Evolutionary conservation across 805 yeast species (phyloP).

Genomic region (Isabelozyma heimii): DNA sequence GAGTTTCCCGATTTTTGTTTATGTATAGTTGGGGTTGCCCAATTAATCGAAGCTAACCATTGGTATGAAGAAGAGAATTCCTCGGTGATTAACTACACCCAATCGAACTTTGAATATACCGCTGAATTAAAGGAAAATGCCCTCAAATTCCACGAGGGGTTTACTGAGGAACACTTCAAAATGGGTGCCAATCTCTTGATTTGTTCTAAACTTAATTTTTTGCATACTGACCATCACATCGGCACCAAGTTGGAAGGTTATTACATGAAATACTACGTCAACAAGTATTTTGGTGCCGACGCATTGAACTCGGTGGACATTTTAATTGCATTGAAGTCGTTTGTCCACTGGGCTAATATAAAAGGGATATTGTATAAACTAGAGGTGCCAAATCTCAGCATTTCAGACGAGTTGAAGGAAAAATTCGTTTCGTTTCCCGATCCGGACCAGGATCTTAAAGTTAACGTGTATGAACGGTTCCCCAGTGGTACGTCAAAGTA

Average conservation of each 20-base stretch:
- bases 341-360: slow-evolving; percentile 55
- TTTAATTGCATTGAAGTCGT: slow-evolving; percentile 47
- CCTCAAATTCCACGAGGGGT: slow-evolving; percentile 24
- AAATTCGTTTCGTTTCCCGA: slow-evolving; percentile 41
- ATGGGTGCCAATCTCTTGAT: slow-evolving; percentile 43
- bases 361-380: slow-evolving; percentile 45
- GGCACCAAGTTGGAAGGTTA: slow-evolving; percentile 49
- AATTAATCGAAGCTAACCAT: slow-evolving; percentile 44
- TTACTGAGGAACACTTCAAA: slow-evolving; percentile 32
- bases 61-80: slow-evolving; percentile 51
- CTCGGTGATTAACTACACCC: slow-evolving; percentile 34
- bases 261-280: slow-evolving; percentile 37
- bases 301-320: slow-evolving; percentile 40
- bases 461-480: slow-evolving; percentile 41
- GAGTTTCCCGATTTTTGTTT: slow-evolving; percentile 43
- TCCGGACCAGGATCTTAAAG: slow-evolving; percentile 37
- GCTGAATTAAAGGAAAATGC: slow-evolving; percentile 26
- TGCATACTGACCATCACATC: slow-evolving; percentile 56
- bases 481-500: slow-evolving; percentile 55
- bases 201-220: slow-evolving; percentile 49
- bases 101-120: slow-evolving; percentile 30
- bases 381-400: slow-evolving; percentile 34
- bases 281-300: slow-evolving; percentile 37
- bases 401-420: slow-evolving; percentile 24
- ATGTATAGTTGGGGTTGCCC: slow-evolving; percentile 47